Evolutionary conservation across 169 alveolate species (phyloP).

Genomic region (Eimeria necatrix): DNA sequence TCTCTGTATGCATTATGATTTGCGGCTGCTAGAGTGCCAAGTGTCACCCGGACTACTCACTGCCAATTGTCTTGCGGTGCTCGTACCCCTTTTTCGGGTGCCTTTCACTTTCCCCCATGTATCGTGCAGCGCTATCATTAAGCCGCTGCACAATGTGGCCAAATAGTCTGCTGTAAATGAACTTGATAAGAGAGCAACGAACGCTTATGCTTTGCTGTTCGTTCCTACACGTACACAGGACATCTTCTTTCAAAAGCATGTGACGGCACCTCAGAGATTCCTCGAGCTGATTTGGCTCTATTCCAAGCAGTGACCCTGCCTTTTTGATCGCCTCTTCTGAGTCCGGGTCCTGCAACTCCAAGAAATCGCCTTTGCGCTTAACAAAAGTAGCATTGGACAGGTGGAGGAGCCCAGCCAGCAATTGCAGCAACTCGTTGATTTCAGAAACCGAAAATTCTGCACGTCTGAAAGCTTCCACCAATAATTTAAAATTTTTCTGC

Average conservation of each 20-base stretch:
- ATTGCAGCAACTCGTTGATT: slow-evolving; percentile 34
- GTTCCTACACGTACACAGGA: background rate
- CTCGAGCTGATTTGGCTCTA: background rate
- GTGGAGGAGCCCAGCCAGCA: slow-evolving; percentile 65
- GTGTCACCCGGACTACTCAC: too few relatives aligned
- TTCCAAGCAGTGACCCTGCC: background rate
- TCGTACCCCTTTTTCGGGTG: too few relatives aligned
- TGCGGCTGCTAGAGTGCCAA: too few relatives aligned
- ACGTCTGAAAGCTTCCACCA: slow-evolving; percentile 38
- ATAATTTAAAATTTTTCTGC: slow-evolving; percentile 18
- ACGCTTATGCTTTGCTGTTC: slow-evolving; percentile 48
- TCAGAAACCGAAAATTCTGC: slow-evolving; percentile 34
- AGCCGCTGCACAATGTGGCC: slow-evolving; percentile 32
- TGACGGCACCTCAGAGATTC: slow-evolving; percentile 38
- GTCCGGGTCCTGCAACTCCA: background rate
- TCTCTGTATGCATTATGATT: too few relatives aligned
- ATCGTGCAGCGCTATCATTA: slow-evolving; percentile 18
- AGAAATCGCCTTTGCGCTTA: background rate
- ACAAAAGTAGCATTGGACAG: slow-evolving; percentile 47
- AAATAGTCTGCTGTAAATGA: slow-evolving; percentile 30
- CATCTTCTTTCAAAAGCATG: slow-evolving; percentile 25
- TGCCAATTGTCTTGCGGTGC: too few relatives aligned
- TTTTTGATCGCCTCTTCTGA: background rate
- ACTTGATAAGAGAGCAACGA: slow-evolving; percentile 50
- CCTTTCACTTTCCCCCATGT: background rate